Evolutionary conservation across 768 basidiomycete species (phyloP).

Genomic region (Coprinopsis strossmayeri): DNA sequence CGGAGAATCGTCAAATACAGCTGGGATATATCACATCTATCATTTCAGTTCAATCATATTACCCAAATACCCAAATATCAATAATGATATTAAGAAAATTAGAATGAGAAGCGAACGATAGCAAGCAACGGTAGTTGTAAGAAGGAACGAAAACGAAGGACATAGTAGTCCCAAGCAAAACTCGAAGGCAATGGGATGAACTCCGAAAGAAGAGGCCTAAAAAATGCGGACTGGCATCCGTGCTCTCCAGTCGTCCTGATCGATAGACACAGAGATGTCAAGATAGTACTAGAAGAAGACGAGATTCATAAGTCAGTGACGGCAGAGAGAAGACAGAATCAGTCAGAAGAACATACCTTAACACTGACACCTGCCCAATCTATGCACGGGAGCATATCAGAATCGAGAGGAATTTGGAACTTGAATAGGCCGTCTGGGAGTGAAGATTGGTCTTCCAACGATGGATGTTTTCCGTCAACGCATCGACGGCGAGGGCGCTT

Average conservation of each 20-base stretch:
- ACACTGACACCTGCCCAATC: conserved; percentile 64
- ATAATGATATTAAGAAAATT: too few species aligned
- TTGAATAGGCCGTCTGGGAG: conserved; percentile 68
- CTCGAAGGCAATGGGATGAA: too few species aligned
- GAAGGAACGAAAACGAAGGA: too few species aligned
- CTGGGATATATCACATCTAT: too few species aligned
- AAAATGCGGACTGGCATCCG: conserved; percentile 54
- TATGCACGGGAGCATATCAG: conserved; percentile 57
- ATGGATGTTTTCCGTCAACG: conserved; percentile 33
- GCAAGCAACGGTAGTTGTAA: too few species aligned
- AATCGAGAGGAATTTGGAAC: conserved; percentile 46
- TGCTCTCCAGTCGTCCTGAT: conserved; percentile 55
- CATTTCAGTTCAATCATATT: too few species aligned
- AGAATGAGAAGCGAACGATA: too few species aligned
- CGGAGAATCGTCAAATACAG: too few species aligned
- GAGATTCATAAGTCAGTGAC: conserved; percentile 3
- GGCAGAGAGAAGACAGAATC: conserved; percentile 6
- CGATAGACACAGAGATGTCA: conserved; percentile 61
- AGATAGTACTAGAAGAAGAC: conserved; percentile 53
- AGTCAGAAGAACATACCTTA: conserved; percentile 41
- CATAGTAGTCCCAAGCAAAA: too few species aligned
- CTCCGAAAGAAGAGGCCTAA: too few species aligned
- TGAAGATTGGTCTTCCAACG: conserved; percentile 36
- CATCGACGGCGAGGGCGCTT: conserved; percentile 52
- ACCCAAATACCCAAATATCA: too few species aligned